phyloP scores from a whole-genome alignment of 2,329 filamentous ascomycete genomes.

The Rosellinia necatrix region DNA sequence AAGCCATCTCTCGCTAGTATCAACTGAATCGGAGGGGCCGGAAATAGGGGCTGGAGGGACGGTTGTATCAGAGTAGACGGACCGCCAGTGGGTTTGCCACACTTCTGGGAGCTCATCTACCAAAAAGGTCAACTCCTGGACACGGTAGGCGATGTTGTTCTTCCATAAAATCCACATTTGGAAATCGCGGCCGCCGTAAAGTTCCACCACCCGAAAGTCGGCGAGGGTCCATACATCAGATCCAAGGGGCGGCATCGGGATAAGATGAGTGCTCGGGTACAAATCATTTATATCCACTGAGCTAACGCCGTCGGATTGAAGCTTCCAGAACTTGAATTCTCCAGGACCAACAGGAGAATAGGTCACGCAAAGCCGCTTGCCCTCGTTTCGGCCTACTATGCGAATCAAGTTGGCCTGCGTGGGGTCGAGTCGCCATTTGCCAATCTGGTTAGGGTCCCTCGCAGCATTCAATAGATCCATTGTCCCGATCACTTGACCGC shows the following conservation, averaged over 20 bases:
- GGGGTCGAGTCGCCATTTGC: constrained; percentile 79
- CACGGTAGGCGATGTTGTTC: constrained; percentile 77
- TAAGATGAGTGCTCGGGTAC: constrained; percentile 65
- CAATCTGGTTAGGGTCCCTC: constrained; percentile 67
- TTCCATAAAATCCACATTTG: constrained; percentile 80
- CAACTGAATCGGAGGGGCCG: constrained; percentile 67
- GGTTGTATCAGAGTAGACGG: constrained; percentile 65
- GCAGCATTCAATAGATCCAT: constrained; percentile 77
- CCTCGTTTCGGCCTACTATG: constrained; percentile 63
- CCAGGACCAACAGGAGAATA: constrained; percentile 87
- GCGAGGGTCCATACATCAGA: constrained; percentile 80
- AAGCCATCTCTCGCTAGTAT: constrained; percentile 84
- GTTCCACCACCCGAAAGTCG: constrained; percentile 70
- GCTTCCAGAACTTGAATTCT: constrained; percentile 91
- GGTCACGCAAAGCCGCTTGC: constrained; percentile 68
- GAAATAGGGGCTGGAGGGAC: constrained; percentile 60
- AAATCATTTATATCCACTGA: constrained; percentile 71
- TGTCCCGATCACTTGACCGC: constrained; percentile 75
- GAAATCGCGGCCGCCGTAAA: constrained; percentile 57
- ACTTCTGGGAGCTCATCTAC: constrained; percentile 64
- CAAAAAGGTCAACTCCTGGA: constrained; percentile 75
- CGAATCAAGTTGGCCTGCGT: constrained; percentile 77
- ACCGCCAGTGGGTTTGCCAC: constrained; percentile 73
- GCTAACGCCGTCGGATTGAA: constrained; percentile 68
- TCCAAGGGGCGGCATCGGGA: constrained; percentile 71